Evolutionary conservation across 2,329 filamentous ascomycete genomes (phyloP).

Genomic region (Colletotrichum scovillei): DNA sequence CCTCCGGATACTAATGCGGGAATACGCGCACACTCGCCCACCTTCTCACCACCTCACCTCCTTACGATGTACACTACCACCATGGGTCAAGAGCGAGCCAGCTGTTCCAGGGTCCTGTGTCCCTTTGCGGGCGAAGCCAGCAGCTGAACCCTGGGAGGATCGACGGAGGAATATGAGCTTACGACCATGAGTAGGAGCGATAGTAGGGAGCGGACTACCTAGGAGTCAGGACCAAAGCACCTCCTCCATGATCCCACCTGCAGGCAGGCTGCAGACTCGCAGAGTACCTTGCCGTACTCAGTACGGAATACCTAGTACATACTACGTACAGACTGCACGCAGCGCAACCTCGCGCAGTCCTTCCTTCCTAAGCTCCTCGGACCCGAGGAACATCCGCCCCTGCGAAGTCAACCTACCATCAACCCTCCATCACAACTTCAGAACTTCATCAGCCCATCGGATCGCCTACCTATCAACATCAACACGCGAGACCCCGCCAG

Average conservation of each 20-base stretch:
- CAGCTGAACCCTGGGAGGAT: background rate
- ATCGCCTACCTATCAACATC: background rate
- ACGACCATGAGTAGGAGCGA: background rate
- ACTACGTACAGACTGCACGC: too few species aligned
- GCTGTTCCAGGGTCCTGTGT: background rate
- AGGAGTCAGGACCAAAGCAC: background rate
- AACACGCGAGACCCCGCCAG: background rate
- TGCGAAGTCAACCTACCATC: background rate
- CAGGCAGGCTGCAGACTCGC: too few species aligned
- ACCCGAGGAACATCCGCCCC: background rate
- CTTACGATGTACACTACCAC: background rate
- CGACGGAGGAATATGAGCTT: background rate
- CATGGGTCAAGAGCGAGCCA: background rate
- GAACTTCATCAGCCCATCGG: background rate
- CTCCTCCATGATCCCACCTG: background rate
- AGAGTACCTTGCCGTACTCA: too few species aligned
- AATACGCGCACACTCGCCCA: background rate
- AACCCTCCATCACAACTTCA: background rate
- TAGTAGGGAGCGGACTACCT: too few species aligned
- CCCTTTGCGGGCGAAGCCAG: background rate
- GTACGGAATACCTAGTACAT: too few species aligned
- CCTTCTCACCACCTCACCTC: background rate
- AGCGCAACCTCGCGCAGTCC: background rate
- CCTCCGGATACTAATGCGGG: background rate
- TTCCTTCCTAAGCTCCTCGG: background rate